phyloP scores from a whole-genome alignment of 108 stramenopile genomes.

The Pseudonitzschia pungens region DNA sequence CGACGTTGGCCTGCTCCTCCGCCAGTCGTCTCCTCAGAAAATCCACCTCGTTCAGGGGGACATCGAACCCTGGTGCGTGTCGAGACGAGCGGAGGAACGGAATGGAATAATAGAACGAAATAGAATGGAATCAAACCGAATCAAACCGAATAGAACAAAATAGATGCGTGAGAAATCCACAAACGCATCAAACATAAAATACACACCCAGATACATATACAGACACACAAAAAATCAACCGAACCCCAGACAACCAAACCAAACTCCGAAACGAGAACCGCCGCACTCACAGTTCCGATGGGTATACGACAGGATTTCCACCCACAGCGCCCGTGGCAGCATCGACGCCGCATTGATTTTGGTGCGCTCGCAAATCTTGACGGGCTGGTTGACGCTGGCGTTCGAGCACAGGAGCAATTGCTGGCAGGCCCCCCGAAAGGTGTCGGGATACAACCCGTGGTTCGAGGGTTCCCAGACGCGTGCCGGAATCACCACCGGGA shows the following conservation, averaged over 20 bases:
- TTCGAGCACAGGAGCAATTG: conserved; percentile 72
- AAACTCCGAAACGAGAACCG: background rate
- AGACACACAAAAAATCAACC: background rate
- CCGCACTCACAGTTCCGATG: conserved; percentile 69
- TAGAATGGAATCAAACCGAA: background rate
- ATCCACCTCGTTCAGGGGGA: conserved; percentile 55
- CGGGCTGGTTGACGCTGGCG: conserved; percentile 51
- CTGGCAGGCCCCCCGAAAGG: conserved; percentile 56
- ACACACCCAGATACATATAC: background rate
- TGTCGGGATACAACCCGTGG: conserved; percentile 58
- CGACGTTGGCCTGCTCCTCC: conserved; percentile 64
- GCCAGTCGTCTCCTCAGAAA: conserved; percentile 59
- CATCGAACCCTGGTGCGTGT: conserved; percentile 66
- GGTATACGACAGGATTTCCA: conserved; percentile 80
- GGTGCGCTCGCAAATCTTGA: conserved; percentile 20
- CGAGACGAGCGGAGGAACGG: background rate
- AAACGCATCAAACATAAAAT: background rate
- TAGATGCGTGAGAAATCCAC: background rate
- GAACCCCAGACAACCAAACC: background rate
- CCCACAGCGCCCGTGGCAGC: conserved; percentile 73
- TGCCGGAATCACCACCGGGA: conserved; percentile 57
- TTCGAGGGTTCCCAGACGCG: conserved; percentile 71
- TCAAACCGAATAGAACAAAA: background rate
- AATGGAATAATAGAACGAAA: background rate
- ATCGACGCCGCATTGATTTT: conserved; percentile 64